These are phyloP conservation scores for Tulasnella sp. DNA, from an alignment of 768 basidiomycete species.

Conservation along the genomic window DNA sequence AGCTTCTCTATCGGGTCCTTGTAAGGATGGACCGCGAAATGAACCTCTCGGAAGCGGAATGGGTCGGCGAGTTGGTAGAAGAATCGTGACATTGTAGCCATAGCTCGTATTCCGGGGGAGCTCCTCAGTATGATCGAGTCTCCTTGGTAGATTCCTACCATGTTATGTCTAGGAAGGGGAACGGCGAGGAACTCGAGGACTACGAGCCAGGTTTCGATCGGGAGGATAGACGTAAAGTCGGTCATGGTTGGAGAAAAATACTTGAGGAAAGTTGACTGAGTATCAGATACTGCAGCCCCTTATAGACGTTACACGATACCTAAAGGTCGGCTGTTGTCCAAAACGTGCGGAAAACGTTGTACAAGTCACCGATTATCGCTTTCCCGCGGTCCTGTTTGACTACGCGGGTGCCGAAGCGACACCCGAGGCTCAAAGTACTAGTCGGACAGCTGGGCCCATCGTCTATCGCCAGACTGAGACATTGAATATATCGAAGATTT, in stretches of 20 bases:
- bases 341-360: not conserved
- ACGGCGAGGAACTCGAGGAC: not conserved
- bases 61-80: not conserved
- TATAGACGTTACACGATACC: not conserved
- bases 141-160: too few relatives aligned
- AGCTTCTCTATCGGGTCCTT: not conserved
- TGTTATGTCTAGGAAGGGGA: too few relatives aligned
- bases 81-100: not conserved
- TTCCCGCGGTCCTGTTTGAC: not conserved
- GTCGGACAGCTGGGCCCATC: too few relatives aligned
- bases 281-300: not conserved
- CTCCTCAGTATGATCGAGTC: not conserved
- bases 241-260: not conserved
- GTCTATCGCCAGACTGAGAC: too few relatives aligned
- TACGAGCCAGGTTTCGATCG: not conserved
- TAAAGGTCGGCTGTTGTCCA: not conserved
- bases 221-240: not conserved
- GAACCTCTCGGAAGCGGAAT: not conserved
- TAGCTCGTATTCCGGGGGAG: not conserved
- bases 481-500: too few relatives aligned
- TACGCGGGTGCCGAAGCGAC: too few relatives aligned
- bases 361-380: not conserved
- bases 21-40: not conserved
- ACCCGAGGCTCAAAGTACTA: too few relatives aligned
- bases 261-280: not conserved